Percentiles rank a stretch among this genome's conserved stretches.
These are phyloP conservation scores for Syzygium grande DNA, from an alignment of 345 rosid species.

Conservation along the genomic window DNA sequence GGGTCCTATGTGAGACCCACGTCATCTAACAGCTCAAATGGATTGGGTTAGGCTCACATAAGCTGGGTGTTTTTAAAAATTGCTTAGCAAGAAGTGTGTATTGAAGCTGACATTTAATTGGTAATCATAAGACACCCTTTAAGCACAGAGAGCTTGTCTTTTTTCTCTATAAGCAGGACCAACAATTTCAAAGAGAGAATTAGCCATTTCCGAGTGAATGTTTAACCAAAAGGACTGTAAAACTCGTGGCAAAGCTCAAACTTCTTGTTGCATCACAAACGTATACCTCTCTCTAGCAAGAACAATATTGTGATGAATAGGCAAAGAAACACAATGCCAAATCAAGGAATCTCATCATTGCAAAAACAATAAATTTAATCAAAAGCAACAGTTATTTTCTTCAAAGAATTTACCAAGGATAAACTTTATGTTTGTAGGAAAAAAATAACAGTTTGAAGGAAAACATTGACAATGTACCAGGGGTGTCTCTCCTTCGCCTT, in stretches of 20 bases:
- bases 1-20: not conserved
- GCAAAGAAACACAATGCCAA: not conserved
- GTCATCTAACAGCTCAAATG: not conserved
- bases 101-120: not conserved
- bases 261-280: not conserved
- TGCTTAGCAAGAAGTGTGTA: not conserved
- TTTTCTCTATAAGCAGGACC: not conserved
- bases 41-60: not conserved
- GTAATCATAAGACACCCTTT: not conserved
- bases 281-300: not conserved
- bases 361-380: not conserved
- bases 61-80: not conserved
- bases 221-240: not conserved
- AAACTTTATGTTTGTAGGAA: not conserved
- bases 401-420: not conserved
- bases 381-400: not conserved
- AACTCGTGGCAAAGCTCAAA: not conserved
- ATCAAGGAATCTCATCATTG: not conserved
- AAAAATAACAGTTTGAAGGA: not conserved
- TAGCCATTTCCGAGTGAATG: not conserved
- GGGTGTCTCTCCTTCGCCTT: slow-evolving; percentile 99
- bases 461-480: slow-evolving; percentile 40
- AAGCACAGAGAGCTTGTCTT: not conserved
- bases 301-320: not conserved
- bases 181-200: not conserved